phyloP scores from a whole-genome alignment of 2,329 filamentous ascomycete species.

The Dendryphion nanum region DNA sequence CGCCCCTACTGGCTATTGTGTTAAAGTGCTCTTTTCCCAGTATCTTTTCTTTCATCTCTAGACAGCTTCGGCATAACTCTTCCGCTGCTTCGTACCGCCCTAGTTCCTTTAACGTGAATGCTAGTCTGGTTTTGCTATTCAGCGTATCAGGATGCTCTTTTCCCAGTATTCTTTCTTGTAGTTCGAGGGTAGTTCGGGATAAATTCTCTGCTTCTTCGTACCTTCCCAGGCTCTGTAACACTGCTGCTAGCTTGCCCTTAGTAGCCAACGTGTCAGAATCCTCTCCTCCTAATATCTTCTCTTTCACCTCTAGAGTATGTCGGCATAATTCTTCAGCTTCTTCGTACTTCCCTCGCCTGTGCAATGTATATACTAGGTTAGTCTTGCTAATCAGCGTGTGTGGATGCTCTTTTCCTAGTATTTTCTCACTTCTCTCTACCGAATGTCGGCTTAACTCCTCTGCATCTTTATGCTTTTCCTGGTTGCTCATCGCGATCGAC shows the following conservation, averaged over 20 bases:
- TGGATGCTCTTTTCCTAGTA: not conserved
- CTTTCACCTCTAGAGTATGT: not conserved
- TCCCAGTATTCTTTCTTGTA: not conserved
- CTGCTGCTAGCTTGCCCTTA: not conserved
- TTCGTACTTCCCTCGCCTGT: not conserved
- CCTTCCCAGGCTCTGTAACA: not conserved
- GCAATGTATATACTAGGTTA: not conserved
- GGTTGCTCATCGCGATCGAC: too few relatives aligned
- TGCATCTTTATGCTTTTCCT: too few relatives aligned
- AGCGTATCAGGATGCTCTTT: slow-evolving; percentile 3
- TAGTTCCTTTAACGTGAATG: not conserved
- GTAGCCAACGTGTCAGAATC: slow-evolving; percentile 1
- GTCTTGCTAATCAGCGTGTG: not conserved
- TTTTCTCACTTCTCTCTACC: not conserved
- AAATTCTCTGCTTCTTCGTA: slow-evolving; percentile 1
- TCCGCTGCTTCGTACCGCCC: slow-evolving; percentile 4
- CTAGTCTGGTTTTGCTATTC: not conserved
- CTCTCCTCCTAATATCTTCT: slow-evolving; percentile 1
- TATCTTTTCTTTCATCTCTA: not conserved
- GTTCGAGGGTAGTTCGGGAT: not conserved
- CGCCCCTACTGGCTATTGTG: slow-evolving; percentile 14
- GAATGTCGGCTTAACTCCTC: not conserved
- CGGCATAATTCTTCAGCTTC: not conserved
- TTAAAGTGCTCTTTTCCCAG: slow-evolving; percentile 2
- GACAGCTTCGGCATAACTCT: not conserved